Base-by-base conservation (phyloP, 139 green algal species). In the Chara braunii region DNA sequence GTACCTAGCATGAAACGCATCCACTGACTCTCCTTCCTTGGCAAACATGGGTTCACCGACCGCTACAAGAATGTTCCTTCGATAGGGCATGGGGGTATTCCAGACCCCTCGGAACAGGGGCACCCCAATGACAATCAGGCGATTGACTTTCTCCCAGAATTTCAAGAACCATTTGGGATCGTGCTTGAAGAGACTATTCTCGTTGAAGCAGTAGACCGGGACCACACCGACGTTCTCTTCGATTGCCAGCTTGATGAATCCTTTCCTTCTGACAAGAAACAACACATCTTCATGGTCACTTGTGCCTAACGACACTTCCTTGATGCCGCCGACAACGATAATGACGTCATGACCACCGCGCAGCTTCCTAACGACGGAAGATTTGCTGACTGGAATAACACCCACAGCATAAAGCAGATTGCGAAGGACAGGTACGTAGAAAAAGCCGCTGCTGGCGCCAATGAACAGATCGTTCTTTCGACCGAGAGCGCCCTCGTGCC, bases 161-260 rank as follows among this genome's bases (percentile, higher is more conserved):
- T 55, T 24, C 11, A 77, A 37, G 5, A 74, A 53, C 60, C 60
- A 72, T 22, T 44, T 18, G 6, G 68, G 45, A 12, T 77, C 61
- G 33, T 74, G 61, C 35, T 64, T 54, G 60, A 77, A 77, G 7
- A 77, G 29, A 60, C 56, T 24, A 26, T 77, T 77, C 60, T 77
- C 68, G n/a, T 70, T 70, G 68, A 77, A 77, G 29, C 40, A 73
- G 33, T 77, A 77, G 30, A 77, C 63, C 9, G 68, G 68, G 11
- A 77, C 63, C 11, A 77, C 43, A 24, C 68, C 68, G 11, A 29
- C 61, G 7, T 62, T 77, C 9, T 70, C 62, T 11, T 74, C 36
- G 44, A 77, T 68, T 11, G 68, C 68, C 12, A 77, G 51, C 32
- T 74, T 74, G 0, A 73, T 32, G 24, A 77, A 77, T 14, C 68